Percentiles rank a stretch among this genome's conserved stretches.
These are phyloP conservation scores for Rhododendron molle DNA, from an alignment of 148 eudicot genomes.

Conservation along the genomic window DNA sequence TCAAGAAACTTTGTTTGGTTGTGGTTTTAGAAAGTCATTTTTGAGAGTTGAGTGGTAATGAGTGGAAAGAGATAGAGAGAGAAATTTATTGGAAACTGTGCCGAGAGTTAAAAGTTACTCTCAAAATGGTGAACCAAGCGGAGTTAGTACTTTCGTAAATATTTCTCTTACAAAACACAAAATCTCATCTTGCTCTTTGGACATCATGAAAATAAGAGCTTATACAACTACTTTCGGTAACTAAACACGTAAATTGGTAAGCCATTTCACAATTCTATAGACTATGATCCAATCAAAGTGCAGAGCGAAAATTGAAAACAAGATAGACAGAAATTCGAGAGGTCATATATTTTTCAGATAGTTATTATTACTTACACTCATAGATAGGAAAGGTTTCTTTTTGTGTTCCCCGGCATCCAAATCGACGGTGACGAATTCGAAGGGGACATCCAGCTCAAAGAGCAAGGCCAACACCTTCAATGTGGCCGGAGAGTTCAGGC, in stretches of 20 bases:
- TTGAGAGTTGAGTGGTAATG: no score
- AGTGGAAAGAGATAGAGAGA: no score
- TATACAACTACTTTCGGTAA: not conserved
- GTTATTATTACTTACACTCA: conserved; percentile 17
- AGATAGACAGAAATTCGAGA: not conserved
- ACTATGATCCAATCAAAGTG: not conserved
- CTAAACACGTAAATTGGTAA: not conserved
- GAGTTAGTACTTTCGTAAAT: no score
- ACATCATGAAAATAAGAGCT: not conserved
- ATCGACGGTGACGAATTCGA: conserved; percentile 35
- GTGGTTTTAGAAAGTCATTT: no score
- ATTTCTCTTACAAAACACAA: not conserved
- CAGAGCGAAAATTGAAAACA: not conserved
- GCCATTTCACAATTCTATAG: not conserved
- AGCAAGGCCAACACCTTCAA: conserved; percentile 23
- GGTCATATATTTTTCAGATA: no score
- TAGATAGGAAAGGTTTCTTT: conserved; percentile 27
- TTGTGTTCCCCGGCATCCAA: conserved; percentile 24
- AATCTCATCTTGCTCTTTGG: no score
- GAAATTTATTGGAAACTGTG: no score
- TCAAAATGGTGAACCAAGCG: no score
- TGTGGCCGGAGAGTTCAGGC: conserved; percentile 22
- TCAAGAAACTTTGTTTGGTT: no score
- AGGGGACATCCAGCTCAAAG: conserved; percentile 36
- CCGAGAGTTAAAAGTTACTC: no score